These are phyloP conservation scores for Yamagishiella unicocca DNA, from an alignment of 139 green algal genomes.

Conservation along the genomic window DNA sequence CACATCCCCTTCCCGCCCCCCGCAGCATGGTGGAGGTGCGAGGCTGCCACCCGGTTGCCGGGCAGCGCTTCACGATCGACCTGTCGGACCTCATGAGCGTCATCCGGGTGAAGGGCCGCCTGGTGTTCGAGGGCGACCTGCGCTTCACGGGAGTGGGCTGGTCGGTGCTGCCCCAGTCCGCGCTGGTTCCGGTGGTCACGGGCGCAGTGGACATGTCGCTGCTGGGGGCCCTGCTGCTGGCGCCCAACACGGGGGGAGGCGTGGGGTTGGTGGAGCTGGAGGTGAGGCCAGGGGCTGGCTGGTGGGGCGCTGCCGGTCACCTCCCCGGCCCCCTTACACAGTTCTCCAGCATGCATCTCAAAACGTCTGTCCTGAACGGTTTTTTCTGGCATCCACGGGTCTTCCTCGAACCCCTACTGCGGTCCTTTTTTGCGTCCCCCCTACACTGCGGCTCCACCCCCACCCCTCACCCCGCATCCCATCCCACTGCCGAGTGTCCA, in stretches of 20 bases:
- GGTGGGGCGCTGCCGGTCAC: neutral
- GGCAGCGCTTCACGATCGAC: neutral
- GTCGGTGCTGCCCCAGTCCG: neutral
- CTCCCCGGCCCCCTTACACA: too few species aligned
- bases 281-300: neutral
- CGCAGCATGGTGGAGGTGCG: slow-evolving; percentile 35
- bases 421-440: neutral
- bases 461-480: neutral
- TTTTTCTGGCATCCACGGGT: too few species aligned
- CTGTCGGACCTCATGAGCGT: slow-evolving; percentile 7
- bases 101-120: neutral
- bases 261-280: neutral
- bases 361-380: too few species aligned
- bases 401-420: too few species aligned
- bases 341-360: too few species aligned
- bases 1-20: too few species aligned
- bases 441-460: neutral
- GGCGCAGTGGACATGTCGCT: neutral
- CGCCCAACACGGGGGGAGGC: neutral
- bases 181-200: neutral
- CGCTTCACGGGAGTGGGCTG: neutral
- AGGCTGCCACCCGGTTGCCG: slow-evolving; percentile 24
- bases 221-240: slow-evolving; percentile 21
- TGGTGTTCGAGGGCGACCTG: slow-evolving; percentile 26
- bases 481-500: neutral